A percentile compares a stretch with the other conserved stretches of the same genome.
Evolutionary conservation across 208 protist genomes (phyloP).

Genomic region (Leptomonas pyrrhocoris): DNA sequence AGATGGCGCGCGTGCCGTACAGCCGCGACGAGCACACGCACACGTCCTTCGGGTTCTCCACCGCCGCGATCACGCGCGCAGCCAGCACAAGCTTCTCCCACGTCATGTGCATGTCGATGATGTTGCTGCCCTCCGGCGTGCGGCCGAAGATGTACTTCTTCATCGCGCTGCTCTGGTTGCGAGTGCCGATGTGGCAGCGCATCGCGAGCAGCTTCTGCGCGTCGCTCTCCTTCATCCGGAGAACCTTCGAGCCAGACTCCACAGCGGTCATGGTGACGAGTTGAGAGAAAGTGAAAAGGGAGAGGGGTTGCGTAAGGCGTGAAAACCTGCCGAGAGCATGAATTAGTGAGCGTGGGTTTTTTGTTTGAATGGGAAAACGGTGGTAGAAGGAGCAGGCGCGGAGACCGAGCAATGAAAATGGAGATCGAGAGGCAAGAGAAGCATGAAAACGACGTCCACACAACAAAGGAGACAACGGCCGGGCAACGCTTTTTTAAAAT

Average conservation of each 20-base stretch:
- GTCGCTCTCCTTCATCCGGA: conserved; percentile 91
- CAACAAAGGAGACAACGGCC: too few species aligned
- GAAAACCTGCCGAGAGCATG: conserved; percentile 62
- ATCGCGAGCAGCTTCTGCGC: conserved; percentile 97
- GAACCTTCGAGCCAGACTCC: conserved; percentile 74
- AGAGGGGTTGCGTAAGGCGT: conserved; percentile 3
- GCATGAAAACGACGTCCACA: too few species aligned
- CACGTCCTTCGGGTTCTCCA: conserved; percentile 99
- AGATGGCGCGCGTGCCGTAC: conserved; percentile 96
- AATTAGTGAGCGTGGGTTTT: neutral
- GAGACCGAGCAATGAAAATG: too few species aligned
- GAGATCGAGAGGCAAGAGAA: too few species aligned
- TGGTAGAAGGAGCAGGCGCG: neutral
- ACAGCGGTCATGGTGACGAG: conserved; percentile 88
- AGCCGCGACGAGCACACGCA: conserved; percentile 95
- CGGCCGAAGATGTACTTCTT: conserved; percentile 95
- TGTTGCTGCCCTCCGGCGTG: conserved; percentile 91
- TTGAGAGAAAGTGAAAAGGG: conserved; percentile 48
- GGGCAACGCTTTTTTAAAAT: too few species aligned
- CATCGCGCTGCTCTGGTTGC: conserved; percentile 95
- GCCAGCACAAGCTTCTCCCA: conserved; percentile 99
- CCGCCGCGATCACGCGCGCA: conserved; percentile 97
- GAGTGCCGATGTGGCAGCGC: conserved; percentile 96
- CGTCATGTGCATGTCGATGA: conserved; percentile 98
- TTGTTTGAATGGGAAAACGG: neutral